Evolutionary conservation across 2,329 filamentous ascomycete species (phyloP).

Genomic region (Dactylellina drechsleri): DNA sequence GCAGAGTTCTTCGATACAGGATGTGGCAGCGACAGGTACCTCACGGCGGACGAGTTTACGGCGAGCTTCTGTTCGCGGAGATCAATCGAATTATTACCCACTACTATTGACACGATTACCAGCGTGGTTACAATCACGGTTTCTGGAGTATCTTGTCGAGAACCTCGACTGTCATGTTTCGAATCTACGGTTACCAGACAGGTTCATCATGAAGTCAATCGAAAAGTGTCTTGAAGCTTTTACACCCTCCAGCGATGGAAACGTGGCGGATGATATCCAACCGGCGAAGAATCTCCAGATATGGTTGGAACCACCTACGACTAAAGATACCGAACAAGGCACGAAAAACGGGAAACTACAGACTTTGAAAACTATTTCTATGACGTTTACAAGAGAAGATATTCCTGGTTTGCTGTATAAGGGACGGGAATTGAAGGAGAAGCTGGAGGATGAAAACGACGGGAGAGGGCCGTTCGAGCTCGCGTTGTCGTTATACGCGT

Average conservation of each 20-base stretch:
- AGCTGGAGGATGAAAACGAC: constrained; percentile 17
- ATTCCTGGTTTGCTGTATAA: constrained; percentile 48
- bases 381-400: constrained; percentile 40
- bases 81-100: constrained; percentile 40
- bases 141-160: constrained; percentile 35
- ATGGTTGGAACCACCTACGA: constrained; percentile 34
- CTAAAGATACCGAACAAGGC: constrained; percentile 4
- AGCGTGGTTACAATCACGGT: constrained; percentile 34
- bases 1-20: constrained; percentile 5
- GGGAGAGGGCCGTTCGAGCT: constrained; percentile 44
- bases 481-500: constrained; percentile 43
- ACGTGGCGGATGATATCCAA: background rate
- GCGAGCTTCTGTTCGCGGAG: constrained; percentile 3
- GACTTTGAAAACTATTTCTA: constrained; percentile 34
- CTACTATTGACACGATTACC: constrained; percentile 40
- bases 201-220: constrained; percentile 28
- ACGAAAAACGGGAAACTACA: constrained; percentile 38
- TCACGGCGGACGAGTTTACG: constrained; percentile 23
- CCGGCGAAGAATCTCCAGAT: constrained; percentile 43
- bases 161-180: constrained; percentile 48
- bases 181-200: constrained; percentile 30
- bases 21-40: constrained; percentile 1
- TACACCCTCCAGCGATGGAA: background rate
- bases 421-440: constrained; percentile 25
- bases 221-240: constrained; percentile 27